Percentiles rank a stretch among this genome's conserved stretches.
phyloP scores from a whole-genome alignment of 1,284 basidiomycete species.

The Cutaneotrichosporon curvatum region DNA sequence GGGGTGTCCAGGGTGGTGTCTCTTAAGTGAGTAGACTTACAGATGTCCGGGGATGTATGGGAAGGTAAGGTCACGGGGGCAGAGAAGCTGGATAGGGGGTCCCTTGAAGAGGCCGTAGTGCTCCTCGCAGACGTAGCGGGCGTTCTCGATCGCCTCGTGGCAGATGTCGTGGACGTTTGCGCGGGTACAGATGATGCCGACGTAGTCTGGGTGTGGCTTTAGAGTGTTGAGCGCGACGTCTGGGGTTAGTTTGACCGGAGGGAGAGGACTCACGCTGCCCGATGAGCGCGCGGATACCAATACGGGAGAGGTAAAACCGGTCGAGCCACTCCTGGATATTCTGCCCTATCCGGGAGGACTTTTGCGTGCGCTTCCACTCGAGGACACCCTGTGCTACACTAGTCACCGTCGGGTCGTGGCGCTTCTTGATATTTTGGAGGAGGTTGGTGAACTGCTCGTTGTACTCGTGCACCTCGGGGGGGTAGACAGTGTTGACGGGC shows the following conservation, averaged over 20 bases:
- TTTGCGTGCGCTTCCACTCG: slow-evolving; percentile 54
- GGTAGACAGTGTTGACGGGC: slow-evolving; percentile 64
- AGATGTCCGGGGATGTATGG: slow-evolving; percentile 94
- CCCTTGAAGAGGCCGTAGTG: slow-evolving; percentile 92
- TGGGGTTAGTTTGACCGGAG: slow-evolving; percentile 35
- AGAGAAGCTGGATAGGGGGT: slow-evolving; percentile 94
- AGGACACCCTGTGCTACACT: slow-evolving; percentile 82
- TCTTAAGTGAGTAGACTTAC: too few relatives aligned
- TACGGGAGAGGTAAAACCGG: slow-evolving; percentile 94
- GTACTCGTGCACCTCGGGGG: slow-evolving; percentile 88
- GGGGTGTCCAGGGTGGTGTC: too few relatives aligned
- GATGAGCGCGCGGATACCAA: slow-evolving; percentile 92
- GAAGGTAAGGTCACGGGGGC: slow-evolving; percentile 78
- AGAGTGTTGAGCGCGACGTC: slow-evolving; percentile 88
- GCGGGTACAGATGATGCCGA: slow-evolving; percentile 96
- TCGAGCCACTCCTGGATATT: slow-evolving; percentile 95
- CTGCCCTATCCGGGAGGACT: slow-evolving; percentile 53
- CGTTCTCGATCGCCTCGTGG: slow-evolving; percentile 97
- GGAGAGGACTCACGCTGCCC: slow-evolving; percentile 52
- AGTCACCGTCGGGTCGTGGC: slow-evolving; percentile 96
- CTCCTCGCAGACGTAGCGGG: slow-evolving; percentile 95
- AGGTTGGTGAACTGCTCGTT: slow-evolving; percentile 84
- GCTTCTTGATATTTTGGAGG: slow-evolving; percentile 82
- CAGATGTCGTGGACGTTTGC: slow-evolving; percentile 94
- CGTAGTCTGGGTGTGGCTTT: slow-evolving; percentile 80